Evolutionary conservation across 768 basidiomycete genomes (phyloP), one percentile per base, ranked within the genome.

Genomic region (Suillus ampliporus): DNA sequence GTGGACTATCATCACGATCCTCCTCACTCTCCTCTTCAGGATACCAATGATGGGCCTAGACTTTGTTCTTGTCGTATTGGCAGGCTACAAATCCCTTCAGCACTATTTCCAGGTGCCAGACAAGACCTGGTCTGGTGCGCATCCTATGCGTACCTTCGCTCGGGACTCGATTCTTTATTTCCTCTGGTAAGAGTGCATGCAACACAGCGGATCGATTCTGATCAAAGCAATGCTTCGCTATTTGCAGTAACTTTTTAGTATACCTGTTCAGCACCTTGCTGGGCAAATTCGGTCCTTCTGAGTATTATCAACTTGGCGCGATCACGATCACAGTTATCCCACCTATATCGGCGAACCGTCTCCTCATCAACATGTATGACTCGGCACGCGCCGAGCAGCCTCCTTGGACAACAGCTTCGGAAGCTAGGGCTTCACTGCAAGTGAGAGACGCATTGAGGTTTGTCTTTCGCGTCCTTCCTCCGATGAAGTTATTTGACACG

Each of bases 121-220:
- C 34, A 61, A 61, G 34, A 58, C 35, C 28, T 61, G 61, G 61
- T 61, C 56, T 14, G 61, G 61, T 34, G 61, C 61, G 3, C 61
- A 57, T 43, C 61, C 60, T 15, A 46, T 61, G 56, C 41, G 38
- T 19, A 31, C 21, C 23, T 43, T 61, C 19, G 61, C 61, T 8
- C 61, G 61, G n/a, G 61, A 61, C 23, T 61, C 61, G 2, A 38
- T 61, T n/a, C 38, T 61, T 17, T 61, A 59, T 58, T 61, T 61
- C 19, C 7, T 61, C 11, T 58, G 53, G 61, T 61, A 37, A 56
- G 53, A 51, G 11, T 1, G 41, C n/a, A 17, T 15, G 23, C 17
- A 61, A 59, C 31, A 11, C 15, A 35, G 8, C 4, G 4, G 21
- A 10, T n/a, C 14, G 3, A 1, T 26, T 59, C 26, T 59, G 23